phyloP scores from a whole-genome alignment of 164 flowering plant genomes.

The Buxus sempervirens region DNA sequence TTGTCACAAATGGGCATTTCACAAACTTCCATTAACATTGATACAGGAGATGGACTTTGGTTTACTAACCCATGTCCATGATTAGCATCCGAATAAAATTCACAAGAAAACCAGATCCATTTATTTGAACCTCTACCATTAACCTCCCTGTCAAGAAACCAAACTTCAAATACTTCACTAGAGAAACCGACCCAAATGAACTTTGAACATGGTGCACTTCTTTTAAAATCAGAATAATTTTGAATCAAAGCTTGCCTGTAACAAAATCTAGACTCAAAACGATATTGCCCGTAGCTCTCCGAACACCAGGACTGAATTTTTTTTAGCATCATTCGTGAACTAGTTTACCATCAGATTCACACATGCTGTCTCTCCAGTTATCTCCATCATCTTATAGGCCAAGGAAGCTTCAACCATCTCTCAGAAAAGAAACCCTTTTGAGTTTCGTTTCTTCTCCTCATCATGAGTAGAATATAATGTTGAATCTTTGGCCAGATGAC shows the following conservation, averaged over 20 bases:
- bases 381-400: background rate
- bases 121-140: conserved; percentile 22
- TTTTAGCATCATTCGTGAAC: background rate
- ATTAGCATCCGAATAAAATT: conserved; percentile 45
- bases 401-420: too few relatives aligned
- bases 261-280: conserved; percentile 2
- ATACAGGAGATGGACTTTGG: conserved; percentile 49
- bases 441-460: too few relatives aligned
- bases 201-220: conserved; percentile 28
- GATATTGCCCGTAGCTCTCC: background rate
- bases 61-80: conserved; percentile 26
- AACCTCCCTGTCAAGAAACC: conserved; percentile 26
- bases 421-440: too few relatives aligned
- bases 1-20: conserved; percentile 7
- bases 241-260: conserved; percentile 17
- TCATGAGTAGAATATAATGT: too few relatives aligned
- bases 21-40: conserved; percentile 33
- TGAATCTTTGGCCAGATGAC: too few relatives aligned
- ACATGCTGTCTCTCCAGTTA: too few relatives aligned
- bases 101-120: conserved; percentile 20
- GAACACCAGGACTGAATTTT: background rate
- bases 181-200: conserved; percentile 39
- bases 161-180: conserved; percentile 15
- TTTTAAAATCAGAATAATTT: conserved; percentile 31
- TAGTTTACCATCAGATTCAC: conserved; percentile 4